phyloP scores from a whole-genome alignment of 73 alveolate species.

The Paramecium biaurelia region DNA sequence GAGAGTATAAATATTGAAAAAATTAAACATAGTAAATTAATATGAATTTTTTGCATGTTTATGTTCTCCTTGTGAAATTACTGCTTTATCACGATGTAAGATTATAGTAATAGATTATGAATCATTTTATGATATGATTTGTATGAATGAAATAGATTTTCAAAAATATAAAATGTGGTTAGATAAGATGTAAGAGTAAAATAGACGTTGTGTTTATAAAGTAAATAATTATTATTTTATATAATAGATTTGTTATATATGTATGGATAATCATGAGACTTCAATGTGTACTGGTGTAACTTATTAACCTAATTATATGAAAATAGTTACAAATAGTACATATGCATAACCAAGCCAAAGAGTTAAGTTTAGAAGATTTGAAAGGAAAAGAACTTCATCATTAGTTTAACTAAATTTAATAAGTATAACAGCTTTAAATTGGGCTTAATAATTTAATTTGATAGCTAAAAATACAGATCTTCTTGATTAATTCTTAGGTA shows the following conservation, averaged over 20 bases:
- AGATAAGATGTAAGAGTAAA: not conserved
- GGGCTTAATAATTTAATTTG: not conserved
- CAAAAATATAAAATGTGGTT: constrained; percentile 3
- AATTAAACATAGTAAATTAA: not conserved
- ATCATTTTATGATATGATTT: not conserved
- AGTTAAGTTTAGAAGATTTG: not conserved
- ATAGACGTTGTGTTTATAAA: not conserved
- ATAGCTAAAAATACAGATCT: not conserved
- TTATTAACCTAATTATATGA: not conserved
- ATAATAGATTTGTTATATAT: not conserved
- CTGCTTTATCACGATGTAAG: not conserved
- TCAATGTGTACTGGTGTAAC: not conserved
- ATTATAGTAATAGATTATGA: not conserved
- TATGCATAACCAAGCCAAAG: not conserved
- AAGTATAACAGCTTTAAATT: not conserved
- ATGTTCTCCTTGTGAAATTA: not conserved
- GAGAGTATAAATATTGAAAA: not conserved
- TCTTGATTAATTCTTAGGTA: not conserved
- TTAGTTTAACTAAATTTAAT: not conserved
- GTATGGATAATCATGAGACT: not conserved
- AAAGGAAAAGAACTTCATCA: not conserved
- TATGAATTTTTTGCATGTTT: constrained; percentile 14
- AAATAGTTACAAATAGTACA: not conserved
- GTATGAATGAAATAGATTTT: not conserved
- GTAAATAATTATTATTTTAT: not conserved